phyloP scores from a whole-genome alignment of 2,329 filamentous ascomycete genomes.

The Alternaria sp. region DNA sequence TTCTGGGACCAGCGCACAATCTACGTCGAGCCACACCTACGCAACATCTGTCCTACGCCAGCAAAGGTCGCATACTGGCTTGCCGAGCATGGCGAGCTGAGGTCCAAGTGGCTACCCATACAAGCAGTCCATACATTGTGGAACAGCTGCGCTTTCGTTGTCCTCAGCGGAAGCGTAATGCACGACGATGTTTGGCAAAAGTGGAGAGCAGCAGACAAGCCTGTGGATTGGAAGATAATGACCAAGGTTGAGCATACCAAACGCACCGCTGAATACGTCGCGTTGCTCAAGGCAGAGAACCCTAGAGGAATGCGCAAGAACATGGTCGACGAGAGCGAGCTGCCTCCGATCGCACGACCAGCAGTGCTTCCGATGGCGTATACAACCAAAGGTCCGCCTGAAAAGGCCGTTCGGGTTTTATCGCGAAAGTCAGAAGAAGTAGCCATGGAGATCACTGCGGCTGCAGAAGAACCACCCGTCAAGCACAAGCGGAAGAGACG shows the following conservation, averaged over 20 bases:
- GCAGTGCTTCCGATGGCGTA: slow-evolving; percentile 20
- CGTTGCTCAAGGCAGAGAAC: slow-evolving; percentile 31
- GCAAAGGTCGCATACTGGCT: slow-evolving; percentile 42
- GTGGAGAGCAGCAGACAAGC: slow-evolving; percentile 35
- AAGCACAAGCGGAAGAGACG: slow-evolving; percentile 34
- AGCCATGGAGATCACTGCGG: neutral
- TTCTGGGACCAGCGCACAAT: slow-evolving; percentile 48
- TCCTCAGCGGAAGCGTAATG: slow-evolving; percentile 42
- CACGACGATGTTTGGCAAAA: slow-evolving; percentile 39
- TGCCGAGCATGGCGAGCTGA: slow-evolving; percentile 34
- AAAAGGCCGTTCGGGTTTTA: neutral
- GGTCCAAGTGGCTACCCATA: slow-evolving; percentile 43
- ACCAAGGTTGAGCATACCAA: slow-evolving; percentile 43
- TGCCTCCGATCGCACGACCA: slow-evolving; percentile 28
- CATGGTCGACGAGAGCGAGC: slow-evolving; percentile 1
- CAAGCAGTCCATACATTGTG: slow-evolving; percentile 41
- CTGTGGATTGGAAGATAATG: slow-evolving; percentile 45
- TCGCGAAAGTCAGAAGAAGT: neutral
- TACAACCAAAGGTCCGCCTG: neutral
- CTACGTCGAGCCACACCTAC: slow-evolving; percentile 46
- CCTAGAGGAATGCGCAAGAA: slow-evolving; percentile 23
- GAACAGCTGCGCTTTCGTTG: slow-evolving; percentile 44
- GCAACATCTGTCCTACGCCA: slow-evolving; percentile 38
- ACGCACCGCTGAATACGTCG: slow-evolving; percentile 40
- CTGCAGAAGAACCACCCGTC: slow-evolving; percentile 8